phyloP scores from a whole-genome alignment of 805 yeast genomes.

The Wickerhamiella brachini region DNA sequence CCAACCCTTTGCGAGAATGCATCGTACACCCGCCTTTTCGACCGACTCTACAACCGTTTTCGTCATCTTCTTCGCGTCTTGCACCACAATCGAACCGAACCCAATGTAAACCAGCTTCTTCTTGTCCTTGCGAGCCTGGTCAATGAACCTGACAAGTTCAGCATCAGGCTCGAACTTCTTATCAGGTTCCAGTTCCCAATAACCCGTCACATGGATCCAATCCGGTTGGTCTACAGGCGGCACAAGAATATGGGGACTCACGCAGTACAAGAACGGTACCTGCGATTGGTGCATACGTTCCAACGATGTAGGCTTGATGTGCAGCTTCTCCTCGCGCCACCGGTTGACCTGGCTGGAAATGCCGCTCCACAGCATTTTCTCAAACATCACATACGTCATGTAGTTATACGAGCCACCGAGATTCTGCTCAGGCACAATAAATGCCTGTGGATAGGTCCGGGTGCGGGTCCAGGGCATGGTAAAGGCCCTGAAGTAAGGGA shows the following conservation, averaged over 20 bases:
- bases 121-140: slow-evolving; percentile 40
- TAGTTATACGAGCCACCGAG: slow-evolving; percentile 88
- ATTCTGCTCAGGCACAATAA: slow-evolving; percentile 85
- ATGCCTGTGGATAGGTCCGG: slow-evolving; percentile 92
- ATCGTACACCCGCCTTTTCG: slow-evolving; percentile 62
- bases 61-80: slow-evolving; percentile 67
- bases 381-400: slow-evolving; percentile 85
- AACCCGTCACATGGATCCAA: slow-evolving; percentile 93
- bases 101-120: slow-evolving; percentile 83
- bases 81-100: slow-evolving; percentile 88
- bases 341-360: slow-evolving; percentile 72
- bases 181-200: slow-evolving; percentile 70
- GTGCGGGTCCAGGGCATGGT: slow-evolving; percentile 99
- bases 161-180: slow-evolving; percentile 45
- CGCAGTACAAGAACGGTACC: slow-evolving; percentile 79
- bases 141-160: slow-evolving; percentile 44
- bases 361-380: slow-evolving; percentile 87
- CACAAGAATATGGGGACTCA: slow-evolving; percentile 78
- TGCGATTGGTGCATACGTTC: slow-evolving; percentile 58
- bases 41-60: slow-evolving; percentile 70
- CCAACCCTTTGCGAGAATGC: slow-evolving; percentile 91
- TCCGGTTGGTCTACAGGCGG: slow-evolving; percentile 89
- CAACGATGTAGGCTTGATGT: slow-evolving; percentile 54
- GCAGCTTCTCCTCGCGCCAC: slow-evolving; percentile 65
- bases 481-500: slow-evolving; percentile 88